Base-by-base conservation (phyloP, 495 filamentous ascomycete species). In the Penicillium angulare region DNA sequence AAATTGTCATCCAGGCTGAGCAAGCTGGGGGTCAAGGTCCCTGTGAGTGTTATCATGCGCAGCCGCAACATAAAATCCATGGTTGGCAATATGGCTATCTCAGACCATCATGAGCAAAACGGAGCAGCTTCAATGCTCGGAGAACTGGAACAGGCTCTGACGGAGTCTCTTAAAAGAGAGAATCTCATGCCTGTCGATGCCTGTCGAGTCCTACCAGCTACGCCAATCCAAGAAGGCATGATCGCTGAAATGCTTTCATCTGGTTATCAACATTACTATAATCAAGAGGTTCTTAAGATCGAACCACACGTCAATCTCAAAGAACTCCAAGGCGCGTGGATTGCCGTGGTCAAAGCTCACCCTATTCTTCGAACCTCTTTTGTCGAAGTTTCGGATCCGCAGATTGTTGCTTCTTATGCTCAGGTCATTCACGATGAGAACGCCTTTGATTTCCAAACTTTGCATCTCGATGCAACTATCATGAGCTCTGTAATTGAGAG, bases 151-250 rank as follows among this genome's bases (percentile, higher is more conserved):
- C 46, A 58, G 16, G 24, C 58, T 3, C 27, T 79, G 20, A 63
- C 53, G 32, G 52, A 60, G 12, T 68, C 65, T 38, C 50, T 79
- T n/a, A 44, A 64, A 16, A 46, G 33, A 10, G 55, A 50, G 33
- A 57, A 46, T 3, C 59, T 68, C 35, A 26, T 73, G 2, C 52
- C 65, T 10, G 43, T 65, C 5, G 53, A 65, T 46, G 56, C 79
- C 2, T 77, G 81, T 43, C 58, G 72, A 10, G 65, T 92, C 18
- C 68, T 87, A 12, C 90, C 89, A 5, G 73, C 84, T 6, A 92
- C 89, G 0, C 86, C 89, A 17, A 75, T 92, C 3, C 90, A 95
- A 63, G 89, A 95, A 61, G 82, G 79, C n/a, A 90, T 95, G 83
- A 74, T 92, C 26, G 81, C 81, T 0, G 86, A 89, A 50, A 92